Conservation (phyloP, 164 flowering plant species). For the Kalanchoe fedtschenkoi region DNA sequence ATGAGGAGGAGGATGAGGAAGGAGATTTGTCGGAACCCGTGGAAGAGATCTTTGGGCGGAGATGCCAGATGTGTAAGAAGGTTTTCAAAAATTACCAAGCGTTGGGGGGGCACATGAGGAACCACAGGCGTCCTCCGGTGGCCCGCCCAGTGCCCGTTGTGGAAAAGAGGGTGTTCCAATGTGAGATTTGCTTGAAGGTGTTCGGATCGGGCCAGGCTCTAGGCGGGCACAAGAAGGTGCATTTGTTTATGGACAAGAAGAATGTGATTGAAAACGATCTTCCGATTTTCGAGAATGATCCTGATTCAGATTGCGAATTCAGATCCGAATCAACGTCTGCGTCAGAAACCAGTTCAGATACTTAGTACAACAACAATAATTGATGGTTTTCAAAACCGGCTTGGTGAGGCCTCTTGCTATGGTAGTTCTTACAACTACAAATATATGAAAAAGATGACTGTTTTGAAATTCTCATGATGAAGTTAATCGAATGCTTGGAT, state of each 20-base stretch:
- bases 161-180: background rate
- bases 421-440: too few species aligned
- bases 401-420: too few species aligned
- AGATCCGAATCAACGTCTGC: background rate
- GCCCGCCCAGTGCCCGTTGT: background rate
- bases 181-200: slow-evolving; percentile 5
- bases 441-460: too few species aligned
- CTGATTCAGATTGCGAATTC: background rate
- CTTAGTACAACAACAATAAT: background rate
- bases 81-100: slow-evolving; percentile 5
- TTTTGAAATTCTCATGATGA: too few species aligned
- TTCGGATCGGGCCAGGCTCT: slow-evolving; percentile 3
- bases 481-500: too few species aligned
- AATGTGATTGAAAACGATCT: background rate
- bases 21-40: background rate
- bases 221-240: slow-evolving; percentile 7
- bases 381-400: too few species aligned
- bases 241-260: background rate
- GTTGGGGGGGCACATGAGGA: slow-evolving; percentile 3
- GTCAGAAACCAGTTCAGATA: background rate
- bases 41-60: background rate
- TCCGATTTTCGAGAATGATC: background rate
- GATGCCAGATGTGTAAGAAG: slow-evolving; percentile 5
- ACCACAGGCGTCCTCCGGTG: background rate
- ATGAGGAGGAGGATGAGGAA: background rate